Base-by-base conservation (phyloP, 495 filamentous ascomycete species). In the Cenococcum geophilum region DNA sequence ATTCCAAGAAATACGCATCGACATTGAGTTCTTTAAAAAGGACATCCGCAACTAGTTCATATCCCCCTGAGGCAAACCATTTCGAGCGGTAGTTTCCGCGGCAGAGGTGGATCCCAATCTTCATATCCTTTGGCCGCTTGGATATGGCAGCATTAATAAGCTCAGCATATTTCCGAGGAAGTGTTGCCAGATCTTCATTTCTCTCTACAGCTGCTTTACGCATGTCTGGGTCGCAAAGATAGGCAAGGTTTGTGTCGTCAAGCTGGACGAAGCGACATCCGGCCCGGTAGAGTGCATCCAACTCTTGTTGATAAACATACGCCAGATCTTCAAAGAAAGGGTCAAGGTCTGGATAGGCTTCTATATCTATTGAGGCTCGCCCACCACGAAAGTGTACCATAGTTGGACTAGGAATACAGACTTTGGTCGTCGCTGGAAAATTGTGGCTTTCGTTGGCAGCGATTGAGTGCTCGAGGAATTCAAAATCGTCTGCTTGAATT, bases 1-100 rank as follows among this genome's bases (percentile, higher is more conserved):
- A 75, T 51, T 75, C 73, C 34, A 75, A 68, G 58, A 74, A 75
- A 57, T 74, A 75, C 6, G 71, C 73, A 57, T 75, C 73, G 49
- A 72, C 73, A 56, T 72, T 70, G 21, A 75, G 63, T 11, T 73
- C 67, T 50, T 74, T 71, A 64, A 75, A 75, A 25, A 75, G 69
- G 18, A 65, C 69, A 57, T 73, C 65, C 16, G 73, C 73, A 49
- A 76, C 72, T 5, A 62, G 64, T 58, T 76, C 73, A 57, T 76
- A 76, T 25, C 70, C 68, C 36, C 73, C 73, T 12, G 68, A 69
- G 12, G 66, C 66, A 59, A 76, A 74, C 64, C 63, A 68, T 53
- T 63, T 66, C 16, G n/a, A 25, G 11, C 63, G 54, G 35, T 60
- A 70, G 60, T 69, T 66, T 57, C 73, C 73, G 54, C 73, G 53